Conservation (phyloP, 495 filamentous ascomycete genomes). For the Saxispiralis lemnorum region DNA sequence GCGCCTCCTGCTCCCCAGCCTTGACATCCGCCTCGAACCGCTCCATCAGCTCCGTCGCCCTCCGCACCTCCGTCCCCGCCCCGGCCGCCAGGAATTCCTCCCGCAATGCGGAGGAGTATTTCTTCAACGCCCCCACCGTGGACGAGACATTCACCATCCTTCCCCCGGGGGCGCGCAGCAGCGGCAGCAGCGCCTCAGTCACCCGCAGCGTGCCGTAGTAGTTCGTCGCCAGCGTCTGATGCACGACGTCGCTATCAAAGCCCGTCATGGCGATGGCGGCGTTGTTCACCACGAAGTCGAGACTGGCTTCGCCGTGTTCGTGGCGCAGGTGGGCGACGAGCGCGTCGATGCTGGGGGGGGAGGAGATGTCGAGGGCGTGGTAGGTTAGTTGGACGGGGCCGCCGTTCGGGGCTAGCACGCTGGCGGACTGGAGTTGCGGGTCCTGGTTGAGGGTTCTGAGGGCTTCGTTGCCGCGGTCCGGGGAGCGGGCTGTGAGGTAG, state of each 20-base stretch:
- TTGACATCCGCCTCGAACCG: conserved; percentile 26
- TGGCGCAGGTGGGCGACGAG: conserved; percentile 11
- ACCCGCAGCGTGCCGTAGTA: conserved; percentile 32
- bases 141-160: conserved; percentile 32
- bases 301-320: conserved; percentile 11
- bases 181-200: conserved; percentile 26
- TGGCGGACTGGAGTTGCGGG: conserved; percentile 25
- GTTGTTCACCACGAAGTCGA: conserved; percentile 36
- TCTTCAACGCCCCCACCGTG: conserved; percentile 25
- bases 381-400: conserved; percentile 29
- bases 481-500: conserved; percentile 34
- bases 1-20: conserved; percentile 24
- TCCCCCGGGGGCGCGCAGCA: conserved; percentile 22
- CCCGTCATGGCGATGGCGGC: conserved; percentile 26
- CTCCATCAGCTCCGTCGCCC: conserved; percentile 28
- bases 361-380: conserved; percentile 28
- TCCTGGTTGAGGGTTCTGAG: conserved; percentile 25
- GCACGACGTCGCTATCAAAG: conserved; percentile 30
- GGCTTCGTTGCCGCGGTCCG: conserved; percentile 26
- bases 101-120: conserved; percentile 25
- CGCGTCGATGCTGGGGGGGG: conserved; percentile 24
- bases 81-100: conserved; percentile 23
- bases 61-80: conserved; percentile 23
- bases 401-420: conserved; percentile 26
- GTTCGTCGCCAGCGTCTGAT: conserved; percentile 29